Conservation (phyloP, 352 stramenopile genomes). For the Globisporangium canariense region DNA sequence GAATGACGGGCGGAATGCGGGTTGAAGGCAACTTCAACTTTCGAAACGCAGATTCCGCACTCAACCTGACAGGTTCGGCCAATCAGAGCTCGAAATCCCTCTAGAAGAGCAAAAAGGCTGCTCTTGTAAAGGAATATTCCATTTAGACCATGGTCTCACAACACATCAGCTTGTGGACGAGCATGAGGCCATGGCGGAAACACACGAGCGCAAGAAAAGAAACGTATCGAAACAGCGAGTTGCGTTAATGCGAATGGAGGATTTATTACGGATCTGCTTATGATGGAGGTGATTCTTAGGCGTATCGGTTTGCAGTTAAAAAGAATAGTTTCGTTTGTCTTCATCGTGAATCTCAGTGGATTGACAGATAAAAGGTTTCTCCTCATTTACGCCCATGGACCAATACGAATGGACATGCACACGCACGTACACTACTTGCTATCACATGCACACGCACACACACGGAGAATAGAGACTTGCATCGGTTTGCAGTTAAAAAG, state of each 20-base stretch:
- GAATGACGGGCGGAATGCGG: slow-evolving; percentile 7
- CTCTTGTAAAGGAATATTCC: slow-evolving; percentile 15
- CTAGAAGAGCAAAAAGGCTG: slow-evolving; percentile 1
- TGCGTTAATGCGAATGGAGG: background rate
- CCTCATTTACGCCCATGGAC: slow-evolving; percentile 47
- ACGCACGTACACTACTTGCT: slow-evolving; percentile 3
- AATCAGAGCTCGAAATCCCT: slow-evolving; percentile 12
- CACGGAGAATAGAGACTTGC: slow-evolving; percentile 12
- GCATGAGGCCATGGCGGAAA: background rate
- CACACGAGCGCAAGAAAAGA: background rate
- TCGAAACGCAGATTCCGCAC: slow-evolving; percentile 6
- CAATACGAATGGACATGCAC: slow-evolving; percentile 1
- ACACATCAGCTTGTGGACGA: background rate
- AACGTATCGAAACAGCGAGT: background rate
- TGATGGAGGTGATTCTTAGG: background rate
- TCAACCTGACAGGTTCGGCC: background rate
- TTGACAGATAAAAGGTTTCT: slow-evolving; percentile 73
- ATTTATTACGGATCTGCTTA: background rate
- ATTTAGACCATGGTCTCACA: background rate
- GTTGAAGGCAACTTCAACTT: slow-evolving; percentile 15
- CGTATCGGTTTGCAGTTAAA: slow-evolving; percentile 64
- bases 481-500: slow-evolving; percentile 90
- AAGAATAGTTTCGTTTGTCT: slow-evolving; percentile 73
- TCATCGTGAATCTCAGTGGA: slow-evolving; percentile 80
- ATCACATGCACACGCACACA: background rate